Conservation (phyloP, 352 stramenopile species). For the Pelagophyceae sp. region DNA sequence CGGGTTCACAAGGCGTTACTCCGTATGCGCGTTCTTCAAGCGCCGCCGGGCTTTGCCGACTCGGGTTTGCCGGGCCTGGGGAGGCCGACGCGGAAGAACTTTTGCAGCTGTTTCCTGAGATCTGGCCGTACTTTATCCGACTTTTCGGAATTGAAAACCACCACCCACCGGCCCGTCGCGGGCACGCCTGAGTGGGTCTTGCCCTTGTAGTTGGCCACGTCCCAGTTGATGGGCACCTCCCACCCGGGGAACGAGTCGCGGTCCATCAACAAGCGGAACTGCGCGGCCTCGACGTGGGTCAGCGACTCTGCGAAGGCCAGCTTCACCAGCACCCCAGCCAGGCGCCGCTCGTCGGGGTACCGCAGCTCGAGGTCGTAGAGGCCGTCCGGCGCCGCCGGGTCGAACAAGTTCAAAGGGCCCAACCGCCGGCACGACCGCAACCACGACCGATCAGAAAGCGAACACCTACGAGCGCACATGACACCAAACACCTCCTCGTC, state of each 20-base stretch:
- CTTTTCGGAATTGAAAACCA: background rate
- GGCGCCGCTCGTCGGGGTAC: constrained; percentile 5
- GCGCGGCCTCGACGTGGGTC: background rate
- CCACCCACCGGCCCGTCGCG: background rate
- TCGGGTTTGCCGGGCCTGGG: background rate
- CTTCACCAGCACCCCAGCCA: background rate
- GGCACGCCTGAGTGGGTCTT: background rate
- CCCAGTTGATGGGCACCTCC: background rate
- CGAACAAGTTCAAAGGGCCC: background rate
- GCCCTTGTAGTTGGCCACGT: background rate
- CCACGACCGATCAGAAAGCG: background rate
- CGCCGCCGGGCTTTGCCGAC: no score
- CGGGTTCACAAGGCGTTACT: no score
- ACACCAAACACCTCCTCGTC: no score
- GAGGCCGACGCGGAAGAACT: background rate
- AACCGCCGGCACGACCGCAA: background rate
- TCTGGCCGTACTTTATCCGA: no score
- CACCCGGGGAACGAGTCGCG: background rate
- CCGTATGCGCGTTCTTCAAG: no score
- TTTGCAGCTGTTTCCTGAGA: no score
- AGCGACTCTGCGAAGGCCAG: background rate
- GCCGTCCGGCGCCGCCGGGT: background rate
- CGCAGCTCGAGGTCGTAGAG: constrained; percentile 1
- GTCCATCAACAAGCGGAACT: background rate
- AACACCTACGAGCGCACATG: no score